Evolutionary conservation across 345 rosid genomes (phyloP).

Genomic region (Physaria fendleri): DNA sequence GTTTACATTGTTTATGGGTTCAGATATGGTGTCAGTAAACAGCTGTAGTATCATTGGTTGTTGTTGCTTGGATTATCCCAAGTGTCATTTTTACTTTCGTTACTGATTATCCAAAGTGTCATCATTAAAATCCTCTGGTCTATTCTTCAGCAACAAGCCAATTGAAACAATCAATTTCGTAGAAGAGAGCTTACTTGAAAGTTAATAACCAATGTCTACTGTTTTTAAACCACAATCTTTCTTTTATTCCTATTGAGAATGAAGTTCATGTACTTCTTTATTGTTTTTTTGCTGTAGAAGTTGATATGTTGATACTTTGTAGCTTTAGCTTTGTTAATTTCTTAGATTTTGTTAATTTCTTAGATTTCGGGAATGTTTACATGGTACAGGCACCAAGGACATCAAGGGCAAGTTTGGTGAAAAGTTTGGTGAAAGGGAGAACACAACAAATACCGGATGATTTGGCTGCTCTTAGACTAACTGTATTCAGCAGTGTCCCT

Average conservation of each 20-base stretch:
- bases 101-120: too few relatives aligned
- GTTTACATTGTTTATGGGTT: too few relatives aligned
- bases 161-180: too few relatives aligned
- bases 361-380: neutral
- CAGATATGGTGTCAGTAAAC: too few relatives aligned
- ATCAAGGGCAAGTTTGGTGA: slow-evolving; percentile 88
- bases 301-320: neutral
- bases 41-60: too few relatives aligned
- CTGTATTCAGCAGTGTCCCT: slow-evolving; percentile 94
- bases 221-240: neutral
- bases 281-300: neutral
- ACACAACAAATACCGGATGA: slow-evolving; percentile 98
- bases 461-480: slow-evolving; percentile 81
- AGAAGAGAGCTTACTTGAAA: too few relatives aligned
- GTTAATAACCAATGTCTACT: too few relatives aligned
- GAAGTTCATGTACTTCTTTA: neutral
- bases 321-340: neutral
- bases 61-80: slow-evolving; percentile 84
- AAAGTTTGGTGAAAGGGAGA: slow-evolving; percentile 96
- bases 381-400: slow-evolving; percentile 85
- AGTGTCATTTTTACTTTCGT: too few relatives aligned
- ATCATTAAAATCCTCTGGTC: slow-evolving; percentile 92
- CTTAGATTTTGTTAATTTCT: neutral
- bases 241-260: neutral
- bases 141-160: slow-evolving; percentile 74